Base-by-base conservation (phyloP, 148 eudicot species). In the Chenopodium formosanum region DNA sequence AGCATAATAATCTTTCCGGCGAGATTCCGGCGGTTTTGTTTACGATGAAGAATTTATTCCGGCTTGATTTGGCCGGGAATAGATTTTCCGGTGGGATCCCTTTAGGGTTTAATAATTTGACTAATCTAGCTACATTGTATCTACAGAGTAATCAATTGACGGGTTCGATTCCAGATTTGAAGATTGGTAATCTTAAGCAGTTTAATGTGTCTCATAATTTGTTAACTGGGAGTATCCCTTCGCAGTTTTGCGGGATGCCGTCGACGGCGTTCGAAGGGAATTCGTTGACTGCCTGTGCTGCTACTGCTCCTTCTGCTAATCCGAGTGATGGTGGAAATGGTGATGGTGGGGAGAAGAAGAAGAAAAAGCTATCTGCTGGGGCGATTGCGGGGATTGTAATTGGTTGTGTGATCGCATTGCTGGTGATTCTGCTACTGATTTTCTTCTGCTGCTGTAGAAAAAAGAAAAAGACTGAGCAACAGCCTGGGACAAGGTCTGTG, bases 351-450 rank as follows among this genome's bases (percentile, higher is more conserved):
- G 50, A 68, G 0, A 68, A 37, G 1, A 78, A 74, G 7, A 86
- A 85, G 46, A 88, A 88, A 78, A 91, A 92, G 79, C 83, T 95
- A 1, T 95, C 98, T 0, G 90, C 84, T 6, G 98, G 91, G 0
- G 96, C 94, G 0, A 88, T 95, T 20, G 94, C 91, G 0, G 98
- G 93, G 10, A 95, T 95, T n/a, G 74, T 95, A 2, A 85, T 93
- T 46, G 98, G 87, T 3, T 82, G 85, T 6, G 91, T 93, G 31
- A 14, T 91, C 7, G 92, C 82, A 14, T 77, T 93, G 31, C 67
- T 91, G 13, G 17, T 80, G 2, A 47, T 95, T 56, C 6, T 93
- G 3, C 70, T 89, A 0, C 62, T 82, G 37, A 69, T 92, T 7
- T 62, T 91, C 81, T 75, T 87, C 72, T 82, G 81, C 25, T 86